These are phyloP conservation scores for Aleurites moluccanus DNA, from an alignment of 441 rosid genomes.

Conservation along the genomic window DNA sequence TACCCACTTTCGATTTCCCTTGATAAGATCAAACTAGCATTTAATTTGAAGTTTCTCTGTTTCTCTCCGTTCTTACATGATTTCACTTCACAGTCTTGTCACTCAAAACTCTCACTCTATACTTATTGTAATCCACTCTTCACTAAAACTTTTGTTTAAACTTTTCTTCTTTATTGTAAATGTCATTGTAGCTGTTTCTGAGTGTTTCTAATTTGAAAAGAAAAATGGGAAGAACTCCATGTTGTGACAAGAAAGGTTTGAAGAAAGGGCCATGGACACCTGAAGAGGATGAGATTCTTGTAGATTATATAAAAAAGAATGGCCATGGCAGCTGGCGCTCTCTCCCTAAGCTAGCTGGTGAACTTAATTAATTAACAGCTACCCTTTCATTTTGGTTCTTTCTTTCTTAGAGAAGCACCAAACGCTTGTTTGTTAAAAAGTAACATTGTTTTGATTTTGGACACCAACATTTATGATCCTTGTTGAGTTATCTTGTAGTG, in stretches of 20 bases:
- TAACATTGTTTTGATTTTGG: neutral
- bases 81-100: constrained; percentile 19
- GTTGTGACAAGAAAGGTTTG: constrained; percentile 38
- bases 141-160: neutral
- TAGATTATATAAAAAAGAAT: constrained; percentile 34
- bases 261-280: constrained; percentile 51
- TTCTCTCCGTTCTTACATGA: constrained; percentile 12
- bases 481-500: too few species aligned
- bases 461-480: too few species aligned
- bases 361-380: neutral
- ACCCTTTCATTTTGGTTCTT: neutral
- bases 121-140: neutral
- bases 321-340: constrained; percentile 54
- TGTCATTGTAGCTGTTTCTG: neutral
- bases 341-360: constrained; percentile 58
- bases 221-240: constrained; percentile 43
- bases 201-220: neutral
- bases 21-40: constrained; percentile 38
- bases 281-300: constrained; percentile 46
- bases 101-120: neutral
- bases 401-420: neutral
- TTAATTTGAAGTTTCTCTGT: constrained; percentile 21
- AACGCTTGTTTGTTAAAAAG: neutral
- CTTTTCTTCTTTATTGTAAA: constrained; percentile 7
- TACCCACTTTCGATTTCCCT: constrained; percentile 43